phyloP scores from a whole-genome alignment of 306 rosid species.

The Luffa aegyptiaca region DNA sequence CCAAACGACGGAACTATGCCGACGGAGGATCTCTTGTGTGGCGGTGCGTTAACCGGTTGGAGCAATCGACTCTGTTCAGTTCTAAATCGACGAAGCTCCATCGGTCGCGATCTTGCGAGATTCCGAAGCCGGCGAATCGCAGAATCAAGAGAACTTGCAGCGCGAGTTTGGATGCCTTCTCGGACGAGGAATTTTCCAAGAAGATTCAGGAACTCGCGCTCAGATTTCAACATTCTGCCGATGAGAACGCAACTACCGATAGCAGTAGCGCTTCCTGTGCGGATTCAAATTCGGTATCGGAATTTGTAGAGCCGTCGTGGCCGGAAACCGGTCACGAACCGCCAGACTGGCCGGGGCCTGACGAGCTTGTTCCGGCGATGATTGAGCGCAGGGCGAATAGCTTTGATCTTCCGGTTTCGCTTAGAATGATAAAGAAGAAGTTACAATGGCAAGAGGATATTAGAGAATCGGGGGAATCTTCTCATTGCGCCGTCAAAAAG shows the following conservation, averaged over 20 bases:
- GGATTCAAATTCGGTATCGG: not conserved
- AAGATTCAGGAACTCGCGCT: constrained; percentile 60
- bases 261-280: constrained; percentile 6
- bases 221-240: constrained; percentile 39
- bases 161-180: constrained; percentile 47
- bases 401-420: constrained; percentile 72
- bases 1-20: not conserved
- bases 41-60: constrained; percentile 21
- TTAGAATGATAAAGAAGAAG: constrained; percentile 72
- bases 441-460: constrained; percentile 57
- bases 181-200: constrained; percentile 76
- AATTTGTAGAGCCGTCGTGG: constrained; percentile 42
- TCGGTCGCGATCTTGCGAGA: constrained; percentile 33
- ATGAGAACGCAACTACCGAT: not conserved
- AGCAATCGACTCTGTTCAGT: constrained; percentile 35
- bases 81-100: constrained; percentile 18
- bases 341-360: constrained; percentile 34
- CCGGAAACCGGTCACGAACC: constrained; percentile 19
- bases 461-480: constrained; percentile 57
- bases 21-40: constrained; percentile 23
- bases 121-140: constrained; percentile 7
- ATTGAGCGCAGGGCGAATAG: constrained; percentile 81
- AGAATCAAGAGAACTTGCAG: constrained; percentile 38
- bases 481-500: constrained; percentile 57
- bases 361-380: constrained; percentile 40